phyloP scores from a whole-genome alignment of 225 moss, liverwort and hornwort species.

The Antitrichia curtipendula region DNA sequence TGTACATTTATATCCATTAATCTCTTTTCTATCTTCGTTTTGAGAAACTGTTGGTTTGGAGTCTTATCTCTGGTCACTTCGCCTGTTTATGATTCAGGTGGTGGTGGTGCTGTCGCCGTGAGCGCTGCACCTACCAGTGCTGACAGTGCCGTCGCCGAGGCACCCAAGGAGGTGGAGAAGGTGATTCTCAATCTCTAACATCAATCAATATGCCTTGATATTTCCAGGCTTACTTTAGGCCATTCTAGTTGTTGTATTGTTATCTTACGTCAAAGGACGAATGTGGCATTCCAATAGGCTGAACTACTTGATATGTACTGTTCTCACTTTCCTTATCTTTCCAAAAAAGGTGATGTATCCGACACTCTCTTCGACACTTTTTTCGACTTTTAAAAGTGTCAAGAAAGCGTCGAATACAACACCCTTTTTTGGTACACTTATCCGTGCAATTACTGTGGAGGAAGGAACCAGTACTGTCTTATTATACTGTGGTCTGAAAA shows the following conservation, averaged over 20 bases:
- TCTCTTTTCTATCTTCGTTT: neutral
- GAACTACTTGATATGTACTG: neutral
- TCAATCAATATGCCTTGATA: neutral
- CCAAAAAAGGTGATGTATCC: no score
- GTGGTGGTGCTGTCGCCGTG: slow-evolving; percentile 49
- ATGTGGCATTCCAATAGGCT: neutral
- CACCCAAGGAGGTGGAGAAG: slow-evolving; percentile 52
- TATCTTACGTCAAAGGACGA: neutral
- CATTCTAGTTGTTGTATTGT: neutral
- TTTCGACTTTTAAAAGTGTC: neutral
- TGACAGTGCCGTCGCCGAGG: slow-evolving; percentile 7
- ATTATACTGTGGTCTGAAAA: no score
- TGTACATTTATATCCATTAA: neutral
- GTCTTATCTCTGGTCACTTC: neutral
- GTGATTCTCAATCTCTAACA: neutral
- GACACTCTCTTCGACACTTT: neutral
- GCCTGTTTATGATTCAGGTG: slow-evolving; percentile 14
- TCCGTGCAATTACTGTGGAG: neutral
- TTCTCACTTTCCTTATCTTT: no score
- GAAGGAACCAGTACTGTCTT: neutral
- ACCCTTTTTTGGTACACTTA: neutral
- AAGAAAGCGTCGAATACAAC: neutral
- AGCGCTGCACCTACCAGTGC: slow-evolving; percentile 33
- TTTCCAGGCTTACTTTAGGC: neutral
- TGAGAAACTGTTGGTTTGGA: neutral